Percentiles rank a stretch among this genome's conserved stretches.
These are phyloP conservation scores for Syncephalastrum sp. DNA, from an alignment of 371 early-diverging fungal species.

Conservation along the genomic window DNA sequence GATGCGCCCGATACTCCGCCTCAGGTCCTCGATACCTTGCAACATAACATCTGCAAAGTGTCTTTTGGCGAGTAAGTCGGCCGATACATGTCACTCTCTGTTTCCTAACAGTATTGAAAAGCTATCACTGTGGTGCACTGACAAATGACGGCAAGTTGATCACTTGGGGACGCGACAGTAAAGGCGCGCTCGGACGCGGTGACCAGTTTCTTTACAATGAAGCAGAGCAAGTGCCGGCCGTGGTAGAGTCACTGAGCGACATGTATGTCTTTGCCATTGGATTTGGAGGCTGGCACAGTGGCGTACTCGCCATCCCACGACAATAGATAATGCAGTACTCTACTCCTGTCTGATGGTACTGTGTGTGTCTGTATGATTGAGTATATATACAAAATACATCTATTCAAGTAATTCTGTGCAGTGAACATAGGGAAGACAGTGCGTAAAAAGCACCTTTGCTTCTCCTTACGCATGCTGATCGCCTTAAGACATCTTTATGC, in stretches of 20 bases:
- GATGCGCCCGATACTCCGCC: slow-evolving; percentile 8
- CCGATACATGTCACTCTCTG: neutral
- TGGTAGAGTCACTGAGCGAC: slow-evolving; percentile 6
- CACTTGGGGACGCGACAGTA: slow-evolving; percentile 41
- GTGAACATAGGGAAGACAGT: no score
- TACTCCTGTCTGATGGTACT: neutral
- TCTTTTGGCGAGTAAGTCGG: slow-evolving; percentile 30
- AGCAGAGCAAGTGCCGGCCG: slow-evolving; percentile 5
- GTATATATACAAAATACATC: neutral
- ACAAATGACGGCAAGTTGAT: slow-evolving; percentile 37
- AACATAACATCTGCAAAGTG: slow-evolving; percentile 25
- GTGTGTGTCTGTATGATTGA: neutral
- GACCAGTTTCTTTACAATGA: slow-evolving; percentile 7
- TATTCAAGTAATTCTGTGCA: no score
- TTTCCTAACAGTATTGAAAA: neutral
- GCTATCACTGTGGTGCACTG: slow-evolving; percentile 43
- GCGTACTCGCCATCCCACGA: slow-evolving; percentile 22
- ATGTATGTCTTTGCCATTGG: slow-evolving; percentile 27
- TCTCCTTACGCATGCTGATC: no score
- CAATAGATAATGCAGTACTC: neutral
- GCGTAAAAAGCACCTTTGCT: no score
- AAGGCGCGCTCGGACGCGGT: slow-evolving; percentile 46
- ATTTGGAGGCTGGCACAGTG: slow-evolving; percentile 29
- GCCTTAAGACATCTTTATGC: neutral
- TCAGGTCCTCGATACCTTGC: slow-evolving; percentile 3